Conservation (phyloP, 2,329 filamentous ascomycete genomes). For the Raffaelea ambrosiae region DNA sequence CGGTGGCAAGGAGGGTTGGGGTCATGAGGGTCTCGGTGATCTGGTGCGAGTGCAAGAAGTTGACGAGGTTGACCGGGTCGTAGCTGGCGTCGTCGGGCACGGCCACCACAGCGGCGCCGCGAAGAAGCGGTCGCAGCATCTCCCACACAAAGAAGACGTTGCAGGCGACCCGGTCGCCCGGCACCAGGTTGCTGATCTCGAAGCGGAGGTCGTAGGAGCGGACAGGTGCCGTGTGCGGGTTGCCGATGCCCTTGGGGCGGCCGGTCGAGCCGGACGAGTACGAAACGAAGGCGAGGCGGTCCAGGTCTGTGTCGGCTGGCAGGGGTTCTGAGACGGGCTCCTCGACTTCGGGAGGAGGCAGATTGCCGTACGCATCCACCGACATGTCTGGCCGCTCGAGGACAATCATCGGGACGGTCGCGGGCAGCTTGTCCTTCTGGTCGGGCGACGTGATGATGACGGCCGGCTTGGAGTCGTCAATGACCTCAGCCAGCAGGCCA, state of each 20-base stretch:
- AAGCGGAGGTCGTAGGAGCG: slow-evolving; percentile 69
- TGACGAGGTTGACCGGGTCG: slow-evolving; percentile 65
- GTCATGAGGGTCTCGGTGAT: slow-evolving; percentile 81
- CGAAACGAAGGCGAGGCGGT: slow-evolving; percentile 69
- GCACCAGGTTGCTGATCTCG: slow-evolving; percentile 56
- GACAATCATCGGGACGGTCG: slow-evolving; percentile 53
- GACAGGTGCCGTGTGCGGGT: slow-evolving; percentile 66
- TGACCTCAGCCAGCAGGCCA: slow-evolving; percentile 63
- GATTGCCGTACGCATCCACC: background rate
- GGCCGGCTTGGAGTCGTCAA: slow-evolving; percentile 64
- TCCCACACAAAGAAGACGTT: slow-evolving; percentile 88
- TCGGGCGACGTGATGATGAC: slow-evolving; percentile 61
- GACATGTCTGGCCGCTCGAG: slow-evolving; percentile 39
- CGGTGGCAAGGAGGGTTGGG: slow-evolving; percentile 66
- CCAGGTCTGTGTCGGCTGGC: slow-evolving; percentile 47
- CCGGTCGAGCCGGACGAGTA: slow-evolving; percentile 74
- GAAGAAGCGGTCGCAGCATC: slow-evolving; percentile 65
- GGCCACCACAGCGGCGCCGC: slow-evolving; percentile 67
- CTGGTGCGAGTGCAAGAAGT: slow-evolving; percentile 54
- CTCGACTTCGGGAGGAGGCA: too few relatives aligned
- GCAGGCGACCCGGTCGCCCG: slow-evolving; percentile 73
- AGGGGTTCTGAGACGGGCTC: background rate
- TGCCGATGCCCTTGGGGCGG: slow-evolving; percentile 74
- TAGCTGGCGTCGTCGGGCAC: slow-evolving; percentile 72
- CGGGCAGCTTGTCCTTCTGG: slow-evolving; percentile 58